A percentile compares a stretch with the other conserved stretches of the same genome.
phyloP scores from a whole-genome alignment of 139 green algal species.

The Chlorella sp. region DNA sequence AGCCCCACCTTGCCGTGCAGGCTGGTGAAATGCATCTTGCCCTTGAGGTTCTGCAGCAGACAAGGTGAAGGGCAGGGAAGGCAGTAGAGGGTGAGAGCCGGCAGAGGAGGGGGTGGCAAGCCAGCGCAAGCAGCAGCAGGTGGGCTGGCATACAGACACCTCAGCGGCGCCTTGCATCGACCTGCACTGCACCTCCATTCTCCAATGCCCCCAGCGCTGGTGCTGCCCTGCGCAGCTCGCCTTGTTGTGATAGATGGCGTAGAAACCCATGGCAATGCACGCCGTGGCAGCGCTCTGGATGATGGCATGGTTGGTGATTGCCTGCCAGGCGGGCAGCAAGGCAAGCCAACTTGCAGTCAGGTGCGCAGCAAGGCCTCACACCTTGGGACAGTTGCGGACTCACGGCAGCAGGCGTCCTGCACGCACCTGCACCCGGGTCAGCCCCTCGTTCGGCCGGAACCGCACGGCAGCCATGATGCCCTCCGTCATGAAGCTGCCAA shows the following conservation, averaged over 20 bases:
- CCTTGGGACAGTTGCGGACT: too few species aligned
- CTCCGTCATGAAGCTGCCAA: constrained; percentile 45
- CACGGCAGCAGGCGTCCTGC: too few species aligned
- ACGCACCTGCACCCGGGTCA: background rate
- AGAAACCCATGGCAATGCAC: constrained; percentile 56
- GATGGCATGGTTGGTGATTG: constrained; percentile 45
- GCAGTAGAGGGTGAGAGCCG: background rate
- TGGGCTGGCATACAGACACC: too few species aligned
- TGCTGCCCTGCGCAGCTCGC: background rate
- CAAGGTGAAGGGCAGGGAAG: background rate
- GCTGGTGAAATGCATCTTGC: constrained; percentile 42
- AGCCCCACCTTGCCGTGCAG: constrained; percentile 54
- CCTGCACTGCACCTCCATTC: background rate
- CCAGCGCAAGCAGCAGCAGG: background rate
- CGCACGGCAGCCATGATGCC: constrained; percentile 39
- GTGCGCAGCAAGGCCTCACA: too few species aligned
- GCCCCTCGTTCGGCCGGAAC: constrained; percentile 31
- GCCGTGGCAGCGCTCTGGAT: constrained; percentile 41
- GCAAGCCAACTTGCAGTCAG: background rate
- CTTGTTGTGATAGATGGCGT: constrained; percentile 71
- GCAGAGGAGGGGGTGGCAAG: background rate
- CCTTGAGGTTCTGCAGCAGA: constrained; percentile 29
- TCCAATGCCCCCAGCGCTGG: background rate
- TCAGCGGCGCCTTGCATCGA: background rate
- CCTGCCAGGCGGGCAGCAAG: background rate